Evolutionary conservation across 139 green algal genomes (phyloP).

Genomic region (Chlorella sp.): DNA sequence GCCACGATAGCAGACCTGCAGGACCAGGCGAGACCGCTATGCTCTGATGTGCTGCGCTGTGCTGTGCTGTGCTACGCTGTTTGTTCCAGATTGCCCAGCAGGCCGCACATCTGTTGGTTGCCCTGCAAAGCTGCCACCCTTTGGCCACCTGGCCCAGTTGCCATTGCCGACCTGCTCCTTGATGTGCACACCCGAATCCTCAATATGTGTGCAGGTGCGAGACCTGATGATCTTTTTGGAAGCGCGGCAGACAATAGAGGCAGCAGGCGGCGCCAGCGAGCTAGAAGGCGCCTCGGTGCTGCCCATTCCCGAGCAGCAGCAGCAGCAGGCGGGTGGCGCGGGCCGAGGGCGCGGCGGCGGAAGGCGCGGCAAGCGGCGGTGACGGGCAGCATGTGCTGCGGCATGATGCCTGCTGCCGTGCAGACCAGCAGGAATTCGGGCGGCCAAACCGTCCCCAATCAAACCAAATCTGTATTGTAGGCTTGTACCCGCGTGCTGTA

Average conservation of each 20-base stretch:
- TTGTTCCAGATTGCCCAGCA: too few relatives aligned
- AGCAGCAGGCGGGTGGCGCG: not conserved
- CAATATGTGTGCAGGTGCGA: constrained; percentile 43
- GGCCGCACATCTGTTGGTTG: too few relatives aligned
- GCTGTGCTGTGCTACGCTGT: not conserved
- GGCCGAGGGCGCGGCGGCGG: not conserved
- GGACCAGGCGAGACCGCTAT: constrained; percentile 66
- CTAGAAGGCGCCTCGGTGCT: constrained; percentile 56
- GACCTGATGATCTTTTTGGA: constrained; percentile 90
- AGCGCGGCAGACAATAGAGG: constrained; percentile 66
- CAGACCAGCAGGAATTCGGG: too few relatives aligned
- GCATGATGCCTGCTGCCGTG: too few relatives aligned
- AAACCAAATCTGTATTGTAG: too few relatives aligned
- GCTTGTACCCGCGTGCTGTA: too few relatives aligned
- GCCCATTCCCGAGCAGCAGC: constrained; percentile 33
- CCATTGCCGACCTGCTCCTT: too few relatives aligned
- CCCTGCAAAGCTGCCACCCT: too few relatives aligned
- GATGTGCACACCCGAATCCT: too few relatives aligned
- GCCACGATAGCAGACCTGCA: constrained; percentile 61
- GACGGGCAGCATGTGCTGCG: not conserved
- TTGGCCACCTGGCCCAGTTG: too few relatives aligned
- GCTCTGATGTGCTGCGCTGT: not conserved
- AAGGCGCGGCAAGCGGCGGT: not conserved
- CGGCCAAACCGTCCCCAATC: too few relatives aligned
- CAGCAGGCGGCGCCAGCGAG: constrained; percentile 44